Evolutionary conservation across 2,329 filamentous ascomycete genomes (phyloP).

Genomic region (Claviceps digitariae): DNA sequence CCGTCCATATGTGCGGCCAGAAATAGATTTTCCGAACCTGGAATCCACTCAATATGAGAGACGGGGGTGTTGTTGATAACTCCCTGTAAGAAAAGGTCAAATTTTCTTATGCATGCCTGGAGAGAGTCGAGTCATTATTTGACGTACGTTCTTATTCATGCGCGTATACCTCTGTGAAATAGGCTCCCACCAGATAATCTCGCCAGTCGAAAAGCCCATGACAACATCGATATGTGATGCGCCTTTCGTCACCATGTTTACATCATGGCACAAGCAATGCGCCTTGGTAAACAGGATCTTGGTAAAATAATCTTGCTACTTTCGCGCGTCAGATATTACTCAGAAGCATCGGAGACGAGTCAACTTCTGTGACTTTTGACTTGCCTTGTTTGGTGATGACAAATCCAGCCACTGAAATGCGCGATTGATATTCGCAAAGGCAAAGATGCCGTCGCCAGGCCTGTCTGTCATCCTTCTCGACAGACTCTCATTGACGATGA

Average conservation of each 20-base stretch:
- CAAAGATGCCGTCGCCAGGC: conserved; percentile 65
- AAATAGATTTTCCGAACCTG: conserved; percentile 85
- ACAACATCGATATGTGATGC: conserved; percentile 74
- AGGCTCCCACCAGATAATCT: conserved; percentile 98
- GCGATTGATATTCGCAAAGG: conserved; percentile 90
- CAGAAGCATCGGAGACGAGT: background rate
- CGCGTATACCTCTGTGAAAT: conserved; percentile 91
- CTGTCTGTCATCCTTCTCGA: conserved; percentile 70
- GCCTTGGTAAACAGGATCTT: conserved; percentile 97
- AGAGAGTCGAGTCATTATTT: background rate
- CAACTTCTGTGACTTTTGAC: no score
- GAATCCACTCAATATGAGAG: conserved; percentile 82
- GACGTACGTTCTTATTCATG: conserved; percentile 78
- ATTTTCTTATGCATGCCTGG: background rate
- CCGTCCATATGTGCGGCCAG: conserved; percentile 88
- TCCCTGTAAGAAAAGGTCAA: conserved; percentile 37
- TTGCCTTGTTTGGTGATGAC: conserved; percentile 56
- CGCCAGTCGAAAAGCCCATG: conserved; percentile 90
- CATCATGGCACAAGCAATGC: conserved; percentile 86
- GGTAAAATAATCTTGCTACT: conserved; percentile 71
- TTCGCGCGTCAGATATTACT: conserved; percentile 12
- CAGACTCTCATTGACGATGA: conserved; percentile 76
- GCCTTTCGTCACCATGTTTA: conserved; percentile 73
- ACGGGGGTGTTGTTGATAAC: conserved; percentile 78
- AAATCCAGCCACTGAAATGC: conserved; percentile 95